These are phyloP conservation scores for Sugiyamaella smithiae DNA, from an alignment of 805 yeast genomes.

Conservation along the genomic window DNA sequence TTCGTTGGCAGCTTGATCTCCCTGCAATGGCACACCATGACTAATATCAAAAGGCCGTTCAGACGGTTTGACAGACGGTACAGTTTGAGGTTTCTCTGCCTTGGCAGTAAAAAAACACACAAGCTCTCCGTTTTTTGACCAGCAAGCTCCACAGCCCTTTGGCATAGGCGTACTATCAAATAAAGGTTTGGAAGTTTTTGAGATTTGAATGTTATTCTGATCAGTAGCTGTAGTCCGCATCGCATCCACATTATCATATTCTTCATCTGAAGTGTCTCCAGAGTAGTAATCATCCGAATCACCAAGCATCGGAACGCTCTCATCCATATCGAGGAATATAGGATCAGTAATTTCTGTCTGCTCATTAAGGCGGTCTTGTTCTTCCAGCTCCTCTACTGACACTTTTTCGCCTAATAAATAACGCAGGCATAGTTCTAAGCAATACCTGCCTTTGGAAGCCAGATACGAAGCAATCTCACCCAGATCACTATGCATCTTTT, in stretches of 20 bases:
- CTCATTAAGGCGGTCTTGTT: conserved; percentile 4
- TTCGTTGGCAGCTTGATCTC: conserved; percentile 11
- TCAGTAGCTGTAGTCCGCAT: not conserved
- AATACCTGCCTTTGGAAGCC: conserved; percentile 56
- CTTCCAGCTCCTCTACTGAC: conserved; percentile 30
- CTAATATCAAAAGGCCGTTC: conserved; percentile 6
- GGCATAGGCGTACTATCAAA: conserved; percentile 88
- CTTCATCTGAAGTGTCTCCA: conserved; percentile 7
- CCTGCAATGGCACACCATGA: not conserved
- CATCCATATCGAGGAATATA: not conserved
- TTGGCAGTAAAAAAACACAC: conserved; percentile 68
- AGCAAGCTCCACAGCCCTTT: conserved; percentile 87
- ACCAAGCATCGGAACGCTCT: conserved; percentile 10
- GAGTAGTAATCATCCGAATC: conserved; percentile 12
- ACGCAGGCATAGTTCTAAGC: conserved; percentile 77
- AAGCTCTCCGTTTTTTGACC: conserved; percentile 76
- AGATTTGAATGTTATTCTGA: not conserved
- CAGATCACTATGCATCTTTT: conserved; percentile 51
- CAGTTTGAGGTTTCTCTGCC: not conserved
- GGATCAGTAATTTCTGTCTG: not conserved
- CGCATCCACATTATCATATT: conserved; percentile 18
- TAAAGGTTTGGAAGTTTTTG: conserved; percentile 31
- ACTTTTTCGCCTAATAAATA: conserved; percentile 70
- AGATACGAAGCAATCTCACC: conserved; percentile 55
- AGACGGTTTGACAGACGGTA: conserved; percentile 5